Evolutionary conservation across 2,329 filamentous ascomycete species (phyloP), one percentile per base, ranked within the genome.

Genomic region (Exophiala bonariae): DNA sequence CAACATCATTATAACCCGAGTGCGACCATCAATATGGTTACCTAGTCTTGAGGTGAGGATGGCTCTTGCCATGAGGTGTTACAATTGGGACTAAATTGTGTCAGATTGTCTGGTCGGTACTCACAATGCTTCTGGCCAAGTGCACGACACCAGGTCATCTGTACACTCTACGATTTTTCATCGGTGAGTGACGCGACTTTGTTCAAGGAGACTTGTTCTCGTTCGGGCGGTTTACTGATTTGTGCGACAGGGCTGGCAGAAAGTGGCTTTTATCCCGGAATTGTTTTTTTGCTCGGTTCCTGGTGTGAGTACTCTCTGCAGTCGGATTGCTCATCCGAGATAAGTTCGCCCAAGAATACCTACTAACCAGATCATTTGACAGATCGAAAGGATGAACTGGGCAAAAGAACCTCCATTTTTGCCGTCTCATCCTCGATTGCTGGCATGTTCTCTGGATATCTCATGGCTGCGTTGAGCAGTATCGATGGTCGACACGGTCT

Each of bases 371-470:
- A 31, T 9, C 28, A 31, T 31, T n/a, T n/a, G n/a, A n/a, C 28
- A 34, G 6, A 34, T n/a, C 13, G 14, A 18, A 34, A 34, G 6
- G 28, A 56, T 22, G 64, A 66, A 50, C 55, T 66, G 23, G 64
- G 62, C 0, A 66, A 66, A 26, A 6, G 32, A 34, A 34, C n/a
- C 14, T 6, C 32, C 32, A 34, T 34, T n/a, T 34, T 34, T n/a
- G 6, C 6, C n/a, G n/a, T 34, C 6, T 7, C 32, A 7, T 6
- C 32, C 6, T 14, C 32, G 7, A 14, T 34, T 34, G 32, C 6
- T 1, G 63, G 60, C 6, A 79, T 80, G 74, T 74, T 80, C 39
- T 77, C 74, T 13, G 78, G 78, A 1, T 80, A 79, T 48, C 66
- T 81, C 0, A 76, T 79, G 63, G 72, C 77, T 1, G 77, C 74